Base-by-base conservation (phyloP, 441 rosid species). In the Populus tomentosa region DNA sequence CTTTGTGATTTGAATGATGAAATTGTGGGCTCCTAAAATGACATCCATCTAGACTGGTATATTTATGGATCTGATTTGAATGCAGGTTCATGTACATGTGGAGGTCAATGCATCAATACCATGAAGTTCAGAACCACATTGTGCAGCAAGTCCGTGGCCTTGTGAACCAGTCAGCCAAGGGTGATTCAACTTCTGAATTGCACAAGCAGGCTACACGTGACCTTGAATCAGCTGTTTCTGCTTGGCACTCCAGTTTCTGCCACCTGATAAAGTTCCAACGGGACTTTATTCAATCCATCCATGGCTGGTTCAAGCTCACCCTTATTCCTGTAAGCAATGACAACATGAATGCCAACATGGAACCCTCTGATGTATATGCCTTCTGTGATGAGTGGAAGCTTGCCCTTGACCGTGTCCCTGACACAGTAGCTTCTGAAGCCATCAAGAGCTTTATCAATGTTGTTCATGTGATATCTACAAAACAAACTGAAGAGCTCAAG, bases 311-410 rank as follows among this genome's bases (percentile, higher is more conserved):
- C 85, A 93, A 88, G 88, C 94, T 93, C 72, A 84, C 91, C 75
- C 94, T 93, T 80, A 80, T 85, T 53, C 91, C 98, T 38, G 92
- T 95, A 74, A 87, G 89, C 88, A 87, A 80, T 18, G 90, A 88
- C 70, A 88, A 84, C 67, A 23, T 68, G 23, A 82, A 67, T 80
- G 83, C 79, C 50, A 81, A 71, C 24, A 80, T 64, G 66, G 86
- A 87, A 69, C 83, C 71, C 20, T 88, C 90, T 11, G 90, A 90
- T 24, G 91, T 75, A 9, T 91, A 79, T 78, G 83, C 86, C 38
- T 95, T 95, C 84, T 93, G 87, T 13, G 99, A 95, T n/a, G 99
- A 93, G 80, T 95, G 99, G 99, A 95, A 92, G 87, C 90, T 81
- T 66, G 90, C 97, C 53, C 90, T 95, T 33, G 99, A 92, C 35